phyloP scores from a whole-genome alignment of 2,329 filamentous ascomycete genomes.

The Clarireedia sp. region DNA sequence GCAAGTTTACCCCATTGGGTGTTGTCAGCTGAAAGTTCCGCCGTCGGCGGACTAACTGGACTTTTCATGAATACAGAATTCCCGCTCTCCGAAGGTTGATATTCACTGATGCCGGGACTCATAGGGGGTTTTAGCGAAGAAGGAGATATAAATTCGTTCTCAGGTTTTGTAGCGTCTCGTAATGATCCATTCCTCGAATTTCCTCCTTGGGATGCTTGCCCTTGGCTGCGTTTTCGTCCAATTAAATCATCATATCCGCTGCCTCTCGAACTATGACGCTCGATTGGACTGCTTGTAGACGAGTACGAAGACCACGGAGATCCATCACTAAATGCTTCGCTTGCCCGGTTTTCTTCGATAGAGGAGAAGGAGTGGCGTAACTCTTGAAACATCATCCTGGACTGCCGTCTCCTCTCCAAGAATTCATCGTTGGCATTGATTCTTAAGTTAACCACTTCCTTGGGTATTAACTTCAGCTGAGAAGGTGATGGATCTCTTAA shows the following conservation, averaged over 20 bases:
- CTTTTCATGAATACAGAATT: constrained; percentile 4
- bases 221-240: constrained; percentile 22
- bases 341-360: constrained; percentile 18
- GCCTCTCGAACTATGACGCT: constrained; percentile 19
- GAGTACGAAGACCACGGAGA: constrained; percentile 9
- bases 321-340: constrained; percentile 10
- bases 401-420: constrained; percentile 21
- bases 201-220: constrained; percentile 12
- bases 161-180: constrained; percentile 2
- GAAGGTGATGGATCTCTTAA: constrained; percentile 17
- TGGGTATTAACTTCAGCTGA: constrained; percentile 17
- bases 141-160: not conserved
- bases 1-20: constrained; percentile 2
- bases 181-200: constrained; percentile 7
- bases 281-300: constrained; percentile 16
- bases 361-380: constrained; percentile 19
- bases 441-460: constrained; percentile 19
- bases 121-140: constrained; percentile 1
- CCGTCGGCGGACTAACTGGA: constrained; percentile 6
- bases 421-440: constrained; percentile 25
- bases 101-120: constrained; percentile 4
- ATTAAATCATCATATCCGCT: constrained; percentile 22
- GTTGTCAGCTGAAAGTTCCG: not conserved
- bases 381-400: constrained; percentile 22
- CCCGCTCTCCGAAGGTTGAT: constrained; percentile 6